Conservation (phyloP, 75 land plant species). For the Chamaecyparis obtusa region DNA sequence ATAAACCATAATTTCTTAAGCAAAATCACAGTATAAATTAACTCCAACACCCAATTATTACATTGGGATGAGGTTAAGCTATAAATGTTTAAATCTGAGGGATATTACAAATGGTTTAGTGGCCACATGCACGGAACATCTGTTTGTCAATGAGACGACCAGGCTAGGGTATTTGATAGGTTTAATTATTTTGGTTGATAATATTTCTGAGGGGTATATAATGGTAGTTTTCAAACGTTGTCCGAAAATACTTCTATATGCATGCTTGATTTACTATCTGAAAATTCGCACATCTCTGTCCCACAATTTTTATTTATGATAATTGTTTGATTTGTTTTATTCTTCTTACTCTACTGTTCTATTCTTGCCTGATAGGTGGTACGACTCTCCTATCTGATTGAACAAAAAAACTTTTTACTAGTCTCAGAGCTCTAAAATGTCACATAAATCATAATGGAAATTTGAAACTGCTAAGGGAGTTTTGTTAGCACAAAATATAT, state of each 20-base stretch:
- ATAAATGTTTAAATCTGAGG: too few species aligned
- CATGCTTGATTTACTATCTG: background rate
- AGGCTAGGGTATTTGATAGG: background rate
- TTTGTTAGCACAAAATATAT: background rate
- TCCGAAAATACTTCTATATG: background rate
- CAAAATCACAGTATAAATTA: too few species aligned
- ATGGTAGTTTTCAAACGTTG: background rate
- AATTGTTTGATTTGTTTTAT: background rate
- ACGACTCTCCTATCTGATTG: conserved; percentile 55
- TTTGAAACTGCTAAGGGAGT: background rate
- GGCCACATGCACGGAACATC: background rate
- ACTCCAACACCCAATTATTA: too few species aligned
- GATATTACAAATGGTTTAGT: background rate
- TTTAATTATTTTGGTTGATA: background rate
- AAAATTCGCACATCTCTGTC: background rate
- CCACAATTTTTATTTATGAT: background rate
- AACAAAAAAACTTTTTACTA: background rate
- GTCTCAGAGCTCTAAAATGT: background rate
- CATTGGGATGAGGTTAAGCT: too few species aligned
- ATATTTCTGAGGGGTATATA: too few species aligned
- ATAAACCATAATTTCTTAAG: too few species aligned
- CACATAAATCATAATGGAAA: background rate
- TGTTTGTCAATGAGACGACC: background rate
- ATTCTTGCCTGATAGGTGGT: conserved; percentile 48
- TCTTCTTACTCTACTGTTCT: background rate